Conservation (phyloP, 164 flowering plant genomes). For the Umbellularia californica region DNA sequence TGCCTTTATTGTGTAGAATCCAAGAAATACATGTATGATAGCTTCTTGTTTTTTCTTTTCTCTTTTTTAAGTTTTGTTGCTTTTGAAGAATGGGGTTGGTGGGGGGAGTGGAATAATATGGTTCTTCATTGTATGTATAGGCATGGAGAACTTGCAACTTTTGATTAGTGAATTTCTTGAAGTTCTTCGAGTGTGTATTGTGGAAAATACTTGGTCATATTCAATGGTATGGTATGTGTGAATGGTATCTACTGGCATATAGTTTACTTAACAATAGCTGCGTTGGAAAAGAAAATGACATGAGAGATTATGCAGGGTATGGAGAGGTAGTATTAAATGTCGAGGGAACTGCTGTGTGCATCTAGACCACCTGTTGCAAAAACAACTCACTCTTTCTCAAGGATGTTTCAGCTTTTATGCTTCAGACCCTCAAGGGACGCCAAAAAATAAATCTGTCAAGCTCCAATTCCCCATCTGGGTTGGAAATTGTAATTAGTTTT, state of each 20-base stretch:
- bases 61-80: neutral
- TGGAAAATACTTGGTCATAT: neutral
- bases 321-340: no score
- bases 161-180: neutral
- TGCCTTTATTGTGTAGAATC: neutral
- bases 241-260: neutral
- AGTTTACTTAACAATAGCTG: neutral
- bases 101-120: neutral
- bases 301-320: no score
- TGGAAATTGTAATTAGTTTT: no score
- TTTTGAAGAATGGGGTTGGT: neutral
- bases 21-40: conserved; percentile 7
- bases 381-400: no score
- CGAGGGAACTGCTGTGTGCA: no score
- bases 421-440: no score
- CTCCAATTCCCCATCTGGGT: no score
- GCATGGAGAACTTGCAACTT: neutral
- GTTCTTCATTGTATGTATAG: neutral
- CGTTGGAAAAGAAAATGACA: no score
- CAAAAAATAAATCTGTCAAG: no score
- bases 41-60: neutral
- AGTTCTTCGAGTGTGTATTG: neutral
- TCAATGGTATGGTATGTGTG: neutral
- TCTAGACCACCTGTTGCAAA: no score
- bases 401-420: no score